Base-by-base conservation (phyloP, 192 early-diverging fungal genomes). In the Spizellomyces punctatus region DNA sequence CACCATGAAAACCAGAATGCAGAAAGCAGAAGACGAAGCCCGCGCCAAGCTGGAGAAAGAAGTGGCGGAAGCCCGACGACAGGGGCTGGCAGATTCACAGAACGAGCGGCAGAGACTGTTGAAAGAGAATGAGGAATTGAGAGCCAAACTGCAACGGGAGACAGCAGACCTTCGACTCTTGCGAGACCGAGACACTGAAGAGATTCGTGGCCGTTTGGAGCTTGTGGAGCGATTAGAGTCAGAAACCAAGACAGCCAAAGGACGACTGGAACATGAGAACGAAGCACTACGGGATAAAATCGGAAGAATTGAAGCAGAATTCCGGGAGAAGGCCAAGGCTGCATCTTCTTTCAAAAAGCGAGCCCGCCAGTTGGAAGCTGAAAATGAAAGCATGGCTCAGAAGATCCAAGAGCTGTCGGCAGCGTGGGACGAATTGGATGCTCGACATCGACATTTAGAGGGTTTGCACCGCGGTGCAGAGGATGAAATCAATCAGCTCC, bases 191-290 rank as follows among this genome's bases (percentile, higher is more conserved):
- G 62, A 60, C 8, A 50, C 49, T 7, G 69, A 72, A 54, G 75
- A 79, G 2, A 60, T 78, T 46, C 54, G 65, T 9, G 56, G 60
- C n/a, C 65, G 71, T 22, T 44, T 79, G 19, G 78, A 79, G 48
- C 42, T 70, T 10, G 71, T 77, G 10, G 76, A 72, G 65, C 36
- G 69, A 10, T 43, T 78, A n/a, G 68, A 78, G 74, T 76, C 71
- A 58, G 76, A 81, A 49, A 77, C 65, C 21, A 50, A 46, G 19
- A 17, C 21, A 19, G 59, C 63, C 6, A 72, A 72, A 41, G 64
- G 7, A 5, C 47, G 67, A 43, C 62, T 62, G 21, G 79, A 80
- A 46, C 76, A 67, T 27, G 79, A 80, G 58, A 73, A 66, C 36
- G 61, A 67, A 21, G 57, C 12, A 16, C 22, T 76, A 36, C 70